Evolutionary conservation across 441 rosid genomes (phyloP).

Genomic region (Bruguiera hainesii): DNA sequence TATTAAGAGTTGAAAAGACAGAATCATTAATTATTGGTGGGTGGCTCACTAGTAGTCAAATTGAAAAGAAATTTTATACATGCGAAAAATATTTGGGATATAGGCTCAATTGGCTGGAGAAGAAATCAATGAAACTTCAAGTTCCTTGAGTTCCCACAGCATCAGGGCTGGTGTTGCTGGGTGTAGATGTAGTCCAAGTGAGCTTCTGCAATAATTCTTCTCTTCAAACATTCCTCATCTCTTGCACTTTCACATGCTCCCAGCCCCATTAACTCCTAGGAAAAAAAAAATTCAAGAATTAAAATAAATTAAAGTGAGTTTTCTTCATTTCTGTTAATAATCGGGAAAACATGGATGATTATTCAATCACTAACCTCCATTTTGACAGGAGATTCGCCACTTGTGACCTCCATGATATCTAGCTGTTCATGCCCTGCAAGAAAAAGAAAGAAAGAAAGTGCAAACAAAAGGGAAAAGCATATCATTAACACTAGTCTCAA

Average conservation of each 20-base stretch:
- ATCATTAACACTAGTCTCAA: neutral
- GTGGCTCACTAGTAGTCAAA: neutral
- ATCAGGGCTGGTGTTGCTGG: constrained; percentile 56
- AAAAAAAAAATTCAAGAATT: constrained; percentile 2
- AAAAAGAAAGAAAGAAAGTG: neutral
- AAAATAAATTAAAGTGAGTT: neutral
- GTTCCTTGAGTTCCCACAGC: too few species aligned
- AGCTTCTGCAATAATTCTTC: constrained; percentile 57
- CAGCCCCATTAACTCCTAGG: constrained; percentile 42
- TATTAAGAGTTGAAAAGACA: neutral
- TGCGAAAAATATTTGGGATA: neutral
- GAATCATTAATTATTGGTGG: neutral
- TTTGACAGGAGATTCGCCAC: constrained; percentile 19
- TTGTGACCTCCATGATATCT: constrained; percentile 22
- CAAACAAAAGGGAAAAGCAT: neutral
- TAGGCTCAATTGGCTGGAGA: neutral
- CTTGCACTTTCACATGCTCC: constrained; percentile 36
- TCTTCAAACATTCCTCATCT: constrained; percentile 60
- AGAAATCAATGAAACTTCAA: neutral
- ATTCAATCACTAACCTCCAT: constrained; percentile 29
- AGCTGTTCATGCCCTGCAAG: constrained; percentile 31
- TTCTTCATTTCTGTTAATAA: neutral
- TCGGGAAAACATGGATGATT: constrained; percentile 26
- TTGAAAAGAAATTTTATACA: neutral
- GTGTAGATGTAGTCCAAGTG: constrained; percentile 89